Conservation (phyloP, 768 basidiomycete species). For the Mycena capillaripes region DNA sequence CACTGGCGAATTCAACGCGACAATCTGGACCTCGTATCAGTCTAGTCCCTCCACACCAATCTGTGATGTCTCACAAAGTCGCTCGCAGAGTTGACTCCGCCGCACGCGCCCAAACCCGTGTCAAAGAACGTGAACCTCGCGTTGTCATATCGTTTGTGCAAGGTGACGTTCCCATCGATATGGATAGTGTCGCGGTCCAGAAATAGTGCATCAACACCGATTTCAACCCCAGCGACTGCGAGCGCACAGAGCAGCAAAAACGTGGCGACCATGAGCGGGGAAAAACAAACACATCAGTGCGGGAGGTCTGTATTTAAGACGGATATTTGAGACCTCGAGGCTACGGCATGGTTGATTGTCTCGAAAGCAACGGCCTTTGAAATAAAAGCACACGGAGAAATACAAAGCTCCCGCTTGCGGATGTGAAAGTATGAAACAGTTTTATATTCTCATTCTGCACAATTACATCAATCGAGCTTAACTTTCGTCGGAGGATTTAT, state of each 20-base stretch:
- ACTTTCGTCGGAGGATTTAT: conserved; percentile 62
- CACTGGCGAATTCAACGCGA: conserved; percentile 53
- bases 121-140: conserved; percentile 49
- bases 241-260: conserved; percentile 9
- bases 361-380: background rate
- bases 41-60: background rate
- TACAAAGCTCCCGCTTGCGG: no score
- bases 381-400: background rate
- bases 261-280: background rate
- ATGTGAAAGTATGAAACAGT: no score
- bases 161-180: conserved; percentile 1
- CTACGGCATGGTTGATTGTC: conserved; percentile 4
- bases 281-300: background rate
- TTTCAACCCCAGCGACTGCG: conserved; percentile 3
- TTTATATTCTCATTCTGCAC: conserved; percentile 28
- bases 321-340: conserved; percentile 6
- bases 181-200: background rate
- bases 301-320: background rate
- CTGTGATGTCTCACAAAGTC: conserved; percentile 57
- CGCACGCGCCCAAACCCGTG: conserved; percentile 63
- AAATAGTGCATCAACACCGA: conserved; percentile 4
- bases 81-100: conserved; percentile 47
- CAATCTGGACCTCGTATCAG: conserved; percentile 48
- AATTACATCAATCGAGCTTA: conserved; percentile 49
- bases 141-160: conserved; percentile 46